Evolutionary conservation across 108 stramenopile genomes (phyloP).

Genomic region (Cyclotella cryptica): DNA sequence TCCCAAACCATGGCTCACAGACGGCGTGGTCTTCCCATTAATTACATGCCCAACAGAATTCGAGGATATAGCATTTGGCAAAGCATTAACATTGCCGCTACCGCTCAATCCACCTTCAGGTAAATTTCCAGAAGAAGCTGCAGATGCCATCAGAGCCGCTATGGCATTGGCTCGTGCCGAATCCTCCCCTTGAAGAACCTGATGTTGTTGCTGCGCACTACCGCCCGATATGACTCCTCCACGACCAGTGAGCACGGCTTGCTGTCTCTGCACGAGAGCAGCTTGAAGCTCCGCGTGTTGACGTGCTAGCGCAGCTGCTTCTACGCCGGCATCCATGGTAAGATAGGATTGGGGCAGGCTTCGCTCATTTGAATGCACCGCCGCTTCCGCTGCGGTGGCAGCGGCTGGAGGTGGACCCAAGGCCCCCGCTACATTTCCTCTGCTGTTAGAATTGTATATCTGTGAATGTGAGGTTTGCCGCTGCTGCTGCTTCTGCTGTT

Average conservation of each 20-base stretch:
- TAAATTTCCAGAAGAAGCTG: constrained; percentile 34
- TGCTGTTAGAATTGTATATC: not conserved
- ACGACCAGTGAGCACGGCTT: constrained; percentile 26
- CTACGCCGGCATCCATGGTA: constrained; percentile 29
- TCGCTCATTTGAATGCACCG: not conserved
- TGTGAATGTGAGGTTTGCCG: constrained; percentile 30
- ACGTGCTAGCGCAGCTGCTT: constrained; percentile 38
- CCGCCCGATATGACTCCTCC: not conserved
- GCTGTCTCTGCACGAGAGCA: constrained; percentile 49
- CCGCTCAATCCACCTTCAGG: constrained; percentile 42
- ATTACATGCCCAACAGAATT: constrained; percentile 5
- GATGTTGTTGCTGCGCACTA: constrained; percentile 21
- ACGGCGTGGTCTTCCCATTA: not conserved
- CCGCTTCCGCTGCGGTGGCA: constrained; percentile 22
- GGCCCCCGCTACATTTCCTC: not conserved
- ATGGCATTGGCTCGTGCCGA: constrained; percentile 41
- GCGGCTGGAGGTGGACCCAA: constrained; percentile 20
- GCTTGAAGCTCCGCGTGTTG: constrained; percentile 50
- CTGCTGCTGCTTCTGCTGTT: constrained; percentile 53
- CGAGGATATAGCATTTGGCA: constrained; percentile 20
- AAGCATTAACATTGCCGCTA: constrained; percentile 12
- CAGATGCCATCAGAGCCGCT: constrained; percentile 44
- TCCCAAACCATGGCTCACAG: not conserved
- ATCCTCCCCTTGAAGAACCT: constrained; percentile 24
- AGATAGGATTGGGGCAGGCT: constrained; percentile 43